A percentile compares a stretch with the other conserved stretches of the same genome.
Evolutionary conservation across 2,329 filamentous ascomycete species (phyloP).

Genomic region (Colletotrichum trifolii): DNA sequence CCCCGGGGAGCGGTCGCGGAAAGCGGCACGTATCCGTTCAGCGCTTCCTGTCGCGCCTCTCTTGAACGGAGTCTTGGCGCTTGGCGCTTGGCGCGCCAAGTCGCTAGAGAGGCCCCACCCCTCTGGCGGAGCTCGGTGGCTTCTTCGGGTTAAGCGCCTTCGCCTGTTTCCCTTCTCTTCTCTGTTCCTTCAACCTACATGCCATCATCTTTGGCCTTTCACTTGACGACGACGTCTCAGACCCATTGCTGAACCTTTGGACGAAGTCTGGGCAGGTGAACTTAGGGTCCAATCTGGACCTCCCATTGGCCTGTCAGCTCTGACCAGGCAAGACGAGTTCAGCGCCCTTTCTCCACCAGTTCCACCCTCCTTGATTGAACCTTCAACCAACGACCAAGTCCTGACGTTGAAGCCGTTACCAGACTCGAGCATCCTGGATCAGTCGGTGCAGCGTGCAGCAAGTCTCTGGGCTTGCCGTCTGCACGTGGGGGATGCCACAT

Average conservation of each 20-base stretch:
- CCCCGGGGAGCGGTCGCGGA: not conserved
- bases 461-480: not conserved
- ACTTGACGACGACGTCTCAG: too few species aligned
- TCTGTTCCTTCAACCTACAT: not conserved
- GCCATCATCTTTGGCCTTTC: not conserved
- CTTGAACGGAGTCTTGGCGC: not conserved
- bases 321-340: not conserved
- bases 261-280: not conserved
- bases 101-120: constrained; percentile 1
- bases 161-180: not conserved
- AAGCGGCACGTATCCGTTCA: too few species aligned
- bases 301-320: not conserved
- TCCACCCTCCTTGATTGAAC: not conserved
- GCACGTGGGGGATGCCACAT: constrained; percentile 18
- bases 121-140: constrained; percentile 14
- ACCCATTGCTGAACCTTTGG: not conserved
- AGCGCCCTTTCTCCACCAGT: not conserved
- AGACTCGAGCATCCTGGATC: constrained; percentile 7
- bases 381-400: not conserved
- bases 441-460: not conserved
- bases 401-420: not conserved
- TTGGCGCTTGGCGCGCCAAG: constrained; percentile 31
- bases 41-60: too few species aligned
- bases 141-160: constrained; percentile 5
- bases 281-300: not conserved